Percentiles rank a stretch among this genome's conserved stretches.
phyloP scores from a whole-genome alignment of 306 rosid genomes.

The Crotalaria pallida region DNA sequence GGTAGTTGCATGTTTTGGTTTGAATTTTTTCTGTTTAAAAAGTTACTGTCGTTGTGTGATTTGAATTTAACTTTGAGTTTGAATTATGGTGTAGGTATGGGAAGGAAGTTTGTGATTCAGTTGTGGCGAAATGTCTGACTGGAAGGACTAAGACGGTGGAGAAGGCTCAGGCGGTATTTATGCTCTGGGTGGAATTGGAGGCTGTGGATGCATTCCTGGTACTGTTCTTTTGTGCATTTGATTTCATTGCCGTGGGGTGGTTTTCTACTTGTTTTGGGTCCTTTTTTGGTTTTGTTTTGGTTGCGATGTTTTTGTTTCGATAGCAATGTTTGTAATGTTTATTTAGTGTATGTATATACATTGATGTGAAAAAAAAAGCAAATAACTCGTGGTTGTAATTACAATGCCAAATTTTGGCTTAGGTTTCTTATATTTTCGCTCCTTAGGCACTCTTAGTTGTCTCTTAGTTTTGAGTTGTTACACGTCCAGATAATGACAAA shows the following conservation, averaged over 20 bases:
- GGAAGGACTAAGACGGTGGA: conserved; percentile 99
- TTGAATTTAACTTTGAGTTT: conserved; percentile 16
- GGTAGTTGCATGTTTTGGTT: conserved; percentile 5
- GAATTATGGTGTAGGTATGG: conserved; percentile 46
- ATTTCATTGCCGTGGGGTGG: conserved; percentile 1
- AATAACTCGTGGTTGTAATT: neutral
- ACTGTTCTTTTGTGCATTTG: conserved; percentile 9
- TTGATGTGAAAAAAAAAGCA: neutral
- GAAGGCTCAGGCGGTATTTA: conserved; percentile 88
- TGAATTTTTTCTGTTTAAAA: neutral
- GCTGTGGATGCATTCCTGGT: conserved; percentile 97
- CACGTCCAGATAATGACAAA: neutral
- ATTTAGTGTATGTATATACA: neutral
- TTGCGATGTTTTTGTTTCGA: conserved; percentile 11
- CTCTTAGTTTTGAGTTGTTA: neutral
- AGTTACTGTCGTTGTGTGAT: neutral
- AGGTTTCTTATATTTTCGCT: neutral
- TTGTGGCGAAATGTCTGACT: conserved; percentile 91
- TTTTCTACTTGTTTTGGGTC: neutral
- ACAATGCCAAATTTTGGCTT: neutral
- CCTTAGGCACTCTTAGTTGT: neutral
- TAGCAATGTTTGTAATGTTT: neutral
- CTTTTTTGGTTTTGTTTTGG: neutral
- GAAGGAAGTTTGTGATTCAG: conserved; percentile 85
- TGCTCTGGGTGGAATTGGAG: conserved; percentile 97